Evolutionary conservation across 2,329 filamentous ascomycete species (phyloP).

Genomic region (Herpotrichia juniperi): DNA sequence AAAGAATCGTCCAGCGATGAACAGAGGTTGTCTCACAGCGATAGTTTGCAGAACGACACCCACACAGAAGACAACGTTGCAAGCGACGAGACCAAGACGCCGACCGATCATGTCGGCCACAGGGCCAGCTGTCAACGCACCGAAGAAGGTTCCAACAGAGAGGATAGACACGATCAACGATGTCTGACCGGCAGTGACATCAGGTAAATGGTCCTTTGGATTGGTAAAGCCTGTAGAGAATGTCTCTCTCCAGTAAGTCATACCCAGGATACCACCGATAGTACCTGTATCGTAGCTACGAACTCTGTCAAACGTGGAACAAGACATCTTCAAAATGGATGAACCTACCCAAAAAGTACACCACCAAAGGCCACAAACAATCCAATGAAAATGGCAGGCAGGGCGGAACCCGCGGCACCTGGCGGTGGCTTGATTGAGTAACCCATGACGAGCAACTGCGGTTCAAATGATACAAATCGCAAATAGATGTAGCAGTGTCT

Average conservation of each 20-base stretch:
- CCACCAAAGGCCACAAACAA: constrained; percentile 56
- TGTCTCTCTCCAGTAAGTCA: constrained; percentile 69
- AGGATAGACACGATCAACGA: constrained; percentile 82
- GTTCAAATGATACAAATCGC: not conserved
- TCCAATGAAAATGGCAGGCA: constrained; percentile 46
- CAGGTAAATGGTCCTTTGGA: constrained; percentile 45
- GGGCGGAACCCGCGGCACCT: constrained; percentile 67
- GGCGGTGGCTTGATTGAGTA: constrained; percentile 68
- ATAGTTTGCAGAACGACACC: constrained; percentile 49
- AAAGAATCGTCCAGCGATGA: constrained; percentile 50
- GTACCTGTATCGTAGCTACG: constrained; percentile 48
- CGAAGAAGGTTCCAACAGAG: constrained; percentile 79
- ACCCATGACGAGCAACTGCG: constrained; percentile 34
- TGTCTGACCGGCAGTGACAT: constrained; percentile 58
- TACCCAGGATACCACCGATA: constrained; percentile 69
- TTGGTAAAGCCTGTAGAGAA: constrained; percentile 56
- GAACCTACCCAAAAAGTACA: constrained; percentile 47
- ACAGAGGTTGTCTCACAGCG: constrained; percentile 42
- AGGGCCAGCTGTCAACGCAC: constrained; percentile 72
- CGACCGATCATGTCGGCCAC: constrained; percentile 72
- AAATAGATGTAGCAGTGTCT: not conserved
- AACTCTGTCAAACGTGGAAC: too few species aligned
- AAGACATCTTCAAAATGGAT: too few species aligned
- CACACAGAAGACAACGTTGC: constrained; percentile 43
- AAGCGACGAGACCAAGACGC: constrained; percentile 62